Percentiles rank a stretch among this genome's conserved stretches.
Evolutionary conservation across 495 filamentous ascomycete genomes (phyloP).

Genomic region (Podospora didyma): DNA sequence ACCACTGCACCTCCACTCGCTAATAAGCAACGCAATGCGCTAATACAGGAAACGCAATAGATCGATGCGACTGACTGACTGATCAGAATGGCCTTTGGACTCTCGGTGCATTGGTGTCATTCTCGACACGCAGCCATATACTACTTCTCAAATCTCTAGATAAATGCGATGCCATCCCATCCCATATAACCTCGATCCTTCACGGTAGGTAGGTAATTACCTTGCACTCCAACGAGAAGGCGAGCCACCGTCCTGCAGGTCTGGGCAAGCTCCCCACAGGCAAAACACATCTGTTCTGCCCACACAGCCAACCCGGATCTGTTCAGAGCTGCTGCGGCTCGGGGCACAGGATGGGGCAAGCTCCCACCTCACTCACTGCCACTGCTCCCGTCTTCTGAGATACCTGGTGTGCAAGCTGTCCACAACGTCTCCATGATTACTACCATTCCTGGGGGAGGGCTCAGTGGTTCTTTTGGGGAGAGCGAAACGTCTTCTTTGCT

Average conservation of each 20-base stretch:
- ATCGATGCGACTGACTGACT: too few species aligned
- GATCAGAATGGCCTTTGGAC: too few species aligned
- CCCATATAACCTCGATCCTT: too few species aligned
- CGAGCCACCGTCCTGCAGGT: not conserved
- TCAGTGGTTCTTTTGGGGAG: not conserved
- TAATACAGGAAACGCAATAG: not conserved
- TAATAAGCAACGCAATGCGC: not conserved
- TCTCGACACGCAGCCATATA: too few species aligned
- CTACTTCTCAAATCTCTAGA: too few species aligned
- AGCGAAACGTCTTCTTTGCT: too few species aligned
- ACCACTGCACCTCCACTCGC: conserved; percentile 1
- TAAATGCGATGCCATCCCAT: not conserved
- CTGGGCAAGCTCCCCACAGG: not conserved
- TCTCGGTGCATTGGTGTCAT: too few species aligned
- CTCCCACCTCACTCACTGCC: not conserved
- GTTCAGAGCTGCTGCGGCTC: not conserved
- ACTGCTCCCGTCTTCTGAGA: not conserved
- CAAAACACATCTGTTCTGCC: not conserved
- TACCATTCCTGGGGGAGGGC: too few species aligned
- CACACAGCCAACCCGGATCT: not conserved
- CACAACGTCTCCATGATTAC: too few species aligned
- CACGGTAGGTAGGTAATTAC: too few species aligned
- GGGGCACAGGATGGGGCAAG: not conserved
- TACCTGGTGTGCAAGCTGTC: not conserved
- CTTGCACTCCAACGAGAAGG: too few species aligned